phyloP scores from a whole-genome alignment of 2,329 filamentous ascomycete genomes.

The Beauveria sp. region DNA sequence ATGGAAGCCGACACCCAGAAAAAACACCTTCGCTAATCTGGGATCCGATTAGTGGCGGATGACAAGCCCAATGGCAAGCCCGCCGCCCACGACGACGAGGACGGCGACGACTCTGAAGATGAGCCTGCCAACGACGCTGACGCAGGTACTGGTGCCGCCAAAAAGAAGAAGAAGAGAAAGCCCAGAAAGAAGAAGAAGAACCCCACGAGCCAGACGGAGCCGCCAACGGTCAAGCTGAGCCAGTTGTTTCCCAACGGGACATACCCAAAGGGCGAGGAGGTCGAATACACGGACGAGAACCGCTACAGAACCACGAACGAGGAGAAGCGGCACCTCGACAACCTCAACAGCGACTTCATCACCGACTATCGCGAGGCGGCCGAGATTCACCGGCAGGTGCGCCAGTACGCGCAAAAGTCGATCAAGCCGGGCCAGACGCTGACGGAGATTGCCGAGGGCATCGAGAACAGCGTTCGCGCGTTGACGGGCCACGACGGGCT shows the following conservation, averaged over 20 bases:
- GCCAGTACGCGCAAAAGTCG: conserved; percentile 72
- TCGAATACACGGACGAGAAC: conserved; percentile 72
- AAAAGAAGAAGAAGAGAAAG: conserved; percentile 64
- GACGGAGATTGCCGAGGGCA: conserved; percentile 78
- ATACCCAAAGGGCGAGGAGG: conserved; percentile 71
- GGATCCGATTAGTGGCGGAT: conserved; percentile 30
- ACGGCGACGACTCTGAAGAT: conserved; percentile 46
- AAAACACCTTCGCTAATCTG: not conserved
- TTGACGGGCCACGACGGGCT: conserved; percentile 70
- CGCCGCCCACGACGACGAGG: conserved; percentile 40
- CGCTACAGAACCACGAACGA: conserved; percentile 70
- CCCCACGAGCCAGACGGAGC: conserved; percentile 63
- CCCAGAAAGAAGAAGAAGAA: conserved; percentile 79
- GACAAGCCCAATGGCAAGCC: conserved; percentile 32
- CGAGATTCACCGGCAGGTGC: conserved; percentile 84
- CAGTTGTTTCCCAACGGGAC: conserved; percentile 64
- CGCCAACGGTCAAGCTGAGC: conserved; percentile 64
- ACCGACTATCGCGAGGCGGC: conserved; percentile 75
- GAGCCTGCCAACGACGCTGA: conserved; percentile 28
- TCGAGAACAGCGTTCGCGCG: conserved; percentile 73
- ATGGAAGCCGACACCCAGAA: not conserved
- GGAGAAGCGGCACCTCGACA: conserved; percentile 76
- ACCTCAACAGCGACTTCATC: conserved; percentile 73
- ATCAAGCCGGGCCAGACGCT: conserved; percentile 76
- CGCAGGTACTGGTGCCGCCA: conserved; percentile 29